phyloP scores from a whole-genome alignment of 1,139 yeast genomes.

The Blastobotrys indianensis region DNA sequence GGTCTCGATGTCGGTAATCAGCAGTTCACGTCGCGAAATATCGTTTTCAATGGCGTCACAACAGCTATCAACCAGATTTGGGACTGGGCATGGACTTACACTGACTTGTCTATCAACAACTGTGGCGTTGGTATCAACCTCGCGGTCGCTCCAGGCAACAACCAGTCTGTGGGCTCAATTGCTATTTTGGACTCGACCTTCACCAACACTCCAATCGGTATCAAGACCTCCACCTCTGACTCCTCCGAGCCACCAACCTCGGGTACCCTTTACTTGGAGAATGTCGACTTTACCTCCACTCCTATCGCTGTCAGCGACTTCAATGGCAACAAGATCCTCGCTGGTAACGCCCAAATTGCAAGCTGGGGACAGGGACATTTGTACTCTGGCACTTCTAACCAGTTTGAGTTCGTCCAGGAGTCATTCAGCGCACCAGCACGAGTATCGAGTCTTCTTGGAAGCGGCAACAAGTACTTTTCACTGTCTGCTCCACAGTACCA shows the following conservation, averaged over 20 bases:
- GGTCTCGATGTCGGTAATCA: slow-evolving; percentile 15
- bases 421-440: slow-evolving; percentile 1
- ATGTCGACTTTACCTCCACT: neutral
- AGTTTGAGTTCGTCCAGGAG: neutral
- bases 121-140: slow-evolving; percentile 10
- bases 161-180: neutral
- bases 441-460: slow-evolving; percentile 6
- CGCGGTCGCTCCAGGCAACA: neutral
- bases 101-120: slow-evolving; percentile 10
- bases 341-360: neutral
- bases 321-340: neutral
- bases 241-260: neutral
- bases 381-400: neutral
- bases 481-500: slow-evolving; percentile 12
- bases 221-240: neutral
- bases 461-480: slow-evolving; percentile 4
- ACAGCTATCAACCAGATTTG: slow-evolving; percentile 11
- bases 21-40: slow-evolving; percentile 13
- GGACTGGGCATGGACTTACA: slow-evolving; percentile 14
- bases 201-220: neutral
- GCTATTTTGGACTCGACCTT: neutral
- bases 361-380: neutral
- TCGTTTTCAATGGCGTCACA: slow-evolving; percentile 10
- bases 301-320: neutral
- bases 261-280: neutral